Conservation (phyloP, 2,329 filamentous ascomycete species). For the Penicillium sp. region DNA sequence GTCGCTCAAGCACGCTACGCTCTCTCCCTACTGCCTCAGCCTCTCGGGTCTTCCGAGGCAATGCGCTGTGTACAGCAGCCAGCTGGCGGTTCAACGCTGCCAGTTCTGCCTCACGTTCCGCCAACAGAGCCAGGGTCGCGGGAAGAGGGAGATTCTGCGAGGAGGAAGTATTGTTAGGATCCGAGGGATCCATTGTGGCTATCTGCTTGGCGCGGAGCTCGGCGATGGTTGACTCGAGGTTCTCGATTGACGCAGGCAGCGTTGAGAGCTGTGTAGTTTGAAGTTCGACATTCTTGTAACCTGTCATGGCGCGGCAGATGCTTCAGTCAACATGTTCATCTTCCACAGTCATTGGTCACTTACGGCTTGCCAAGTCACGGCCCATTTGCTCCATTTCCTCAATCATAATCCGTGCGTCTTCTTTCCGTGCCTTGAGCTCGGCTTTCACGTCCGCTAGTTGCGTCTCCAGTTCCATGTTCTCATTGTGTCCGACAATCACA, state of each 20-base stretch:
- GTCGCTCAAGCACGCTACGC: constrained; percentile 43
- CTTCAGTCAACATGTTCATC: neutral
- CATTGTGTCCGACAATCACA: constrained; percentile 73
- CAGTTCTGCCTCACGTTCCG: constrained; percentile 41
- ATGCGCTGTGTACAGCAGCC: constrained; percentile 42
- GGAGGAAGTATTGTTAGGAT: constrained; percentile 26
- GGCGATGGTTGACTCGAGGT: constrained; percentile 51
- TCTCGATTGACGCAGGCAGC: constrained; percentile 52
- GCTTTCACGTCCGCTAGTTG: constrained; percentile 69
- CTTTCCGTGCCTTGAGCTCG: constrained; percentile 74
- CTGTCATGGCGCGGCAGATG: constrained; percentile 28
- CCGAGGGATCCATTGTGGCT: constrained; percentile 60
- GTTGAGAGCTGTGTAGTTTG: constrained; percentile 51
- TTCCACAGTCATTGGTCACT: constrained; percentile 21
- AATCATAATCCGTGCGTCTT: constrained; percentile 71
- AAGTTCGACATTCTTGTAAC: constrained; percentile 54
- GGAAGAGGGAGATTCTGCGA: constrained; percentile 42
- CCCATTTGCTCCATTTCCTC: constrained; percentile 68
- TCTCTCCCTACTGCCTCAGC: constrained; percentile 47
- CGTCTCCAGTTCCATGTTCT: constrained; percentile 75
- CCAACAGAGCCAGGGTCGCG: constrained; percentile 40
- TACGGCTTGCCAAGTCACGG: constrained; percentile 60
- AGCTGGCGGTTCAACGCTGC: constrained; percentile 43
- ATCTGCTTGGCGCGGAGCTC: constrained; percentile 53
- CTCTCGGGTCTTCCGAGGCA: constrained; percentile 45